phyloP scores from a whole-genome alignment of 805 yeast genomes.

The Yarrowia sp. region DNA sequence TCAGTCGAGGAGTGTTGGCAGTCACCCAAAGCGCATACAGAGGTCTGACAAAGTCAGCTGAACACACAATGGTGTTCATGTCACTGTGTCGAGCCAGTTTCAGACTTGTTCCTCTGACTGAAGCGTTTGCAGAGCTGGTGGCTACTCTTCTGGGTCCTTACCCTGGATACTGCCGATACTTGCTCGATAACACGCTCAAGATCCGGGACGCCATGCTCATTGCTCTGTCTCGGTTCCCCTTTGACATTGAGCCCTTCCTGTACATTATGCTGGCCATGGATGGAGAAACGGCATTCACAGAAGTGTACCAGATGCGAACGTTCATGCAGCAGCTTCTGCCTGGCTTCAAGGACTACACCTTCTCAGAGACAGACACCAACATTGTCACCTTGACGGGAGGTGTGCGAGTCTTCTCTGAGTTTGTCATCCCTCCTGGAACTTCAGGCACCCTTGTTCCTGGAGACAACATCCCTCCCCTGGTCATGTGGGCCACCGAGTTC shows the following conservation, averaged over 20 bases:
- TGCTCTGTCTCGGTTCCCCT: constrained; percentile 78
- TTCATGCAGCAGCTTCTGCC: constrained; percentile 61
- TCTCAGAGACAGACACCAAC: constrained; percentile 58
- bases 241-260: constrained; percentile 64
- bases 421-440: constrained; percentile 63
- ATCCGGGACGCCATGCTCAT: constrained; percentile 58
- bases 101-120: constrained; percentile 19
- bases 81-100: constrained; percentile 35
- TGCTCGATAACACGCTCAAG: constrained; percentile 56
- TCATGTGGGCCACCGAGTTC: constrained; percentile 73
- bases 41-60: neutral
- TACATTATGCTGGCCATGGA: constrained; percentile 63
- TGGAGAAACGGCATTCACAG: constrained; percentile 69
- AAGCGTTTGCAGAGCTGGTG: constrained; percentile 27
- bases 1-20: constrained; percentile 5
- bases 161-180: constrained; percentile 56
- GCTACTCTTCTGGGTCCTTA: constrained; percentile 46
- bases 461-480: constrained; percentile 53
- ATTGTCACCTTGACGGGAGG: constrained; percentile 59
- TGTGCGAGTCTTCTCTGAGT: constrained; percentile 58
- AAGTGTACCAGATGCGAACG: constrained; percentile 64
- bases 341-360: constrained; percentile 55
- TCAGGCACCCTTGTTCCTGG: constrained; percentile 71
- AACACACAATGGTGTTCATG: constrained; percentile 30
- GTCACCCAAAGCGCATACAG: constrained; percentile 3